Evolutionary conservation across 768 basidiomycete genomes (phyloP).

Genomic region (Cystofilobasidium macerans): DNA sequence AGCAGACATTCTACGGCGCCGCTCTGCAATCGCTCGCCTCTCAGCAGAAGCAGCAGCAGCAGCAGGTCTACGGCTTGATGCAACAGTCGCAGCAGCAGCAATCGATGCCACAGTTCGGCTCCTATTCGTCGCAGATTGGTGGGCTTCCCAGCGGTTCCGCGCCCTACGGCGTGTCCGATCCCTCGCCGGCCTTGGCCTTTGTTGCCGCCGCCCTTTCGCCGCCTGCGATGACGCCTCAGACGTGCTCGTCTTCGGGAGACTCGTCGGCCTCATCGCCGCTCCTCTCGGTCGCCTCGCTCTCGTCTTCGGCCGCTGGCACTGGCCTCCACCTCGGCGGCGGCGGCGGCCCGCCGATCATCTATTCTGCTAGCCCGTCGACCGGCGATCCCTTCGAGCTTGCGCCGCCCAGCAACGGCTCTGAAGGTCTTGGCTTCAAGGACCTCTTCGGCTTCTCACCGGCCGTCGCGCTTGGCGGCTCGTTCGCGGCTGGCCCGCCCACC

Average conservation of each 20-base stretch:
- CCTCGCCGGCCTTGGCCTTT: not conserved
- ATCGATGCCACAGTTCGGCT: no score
- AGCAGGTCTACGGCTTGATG: not conserved
- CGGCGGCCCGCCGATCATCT: not conserved
- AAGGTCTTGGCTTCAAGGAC: not conserved
- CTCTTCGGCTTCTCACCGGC: conserved; percentile 1
- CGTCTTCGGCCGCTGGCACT: not conserved
- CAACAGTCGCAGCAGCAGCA: not conserved
- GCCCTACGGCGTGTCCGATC: no score
- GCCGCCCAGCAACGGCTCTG: not conserved
- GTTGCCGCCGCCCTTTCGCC: not conserved
- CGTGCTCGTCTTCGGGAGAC: not conserved
- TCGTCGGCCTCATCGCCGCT: conserved; percentile 5
- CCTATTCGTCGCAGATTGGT: not conserved
- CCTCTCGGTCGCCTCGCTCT: not conserved
- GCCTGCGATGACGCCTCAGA: not conserved
- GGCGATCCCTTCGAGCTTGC: not conserved
- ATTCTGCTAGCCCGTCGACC: not conserved
- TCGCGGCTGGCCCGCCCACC: not conserved
- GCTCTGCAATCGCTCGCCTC: not conserved
- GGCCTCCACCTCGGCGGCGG: not conserved
- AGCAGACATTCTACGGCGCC: not conserved
- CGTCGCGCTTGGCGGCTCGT: not conserved
- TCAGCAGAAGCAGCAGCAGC: not conserved
- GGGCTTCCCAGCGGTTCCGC: no score